Evolutionary conservation across 768 basidiomycete species (phyloP), one percentile per base, ranked within the genome.

Genomic region (Baorangia bicolor): DNA sequence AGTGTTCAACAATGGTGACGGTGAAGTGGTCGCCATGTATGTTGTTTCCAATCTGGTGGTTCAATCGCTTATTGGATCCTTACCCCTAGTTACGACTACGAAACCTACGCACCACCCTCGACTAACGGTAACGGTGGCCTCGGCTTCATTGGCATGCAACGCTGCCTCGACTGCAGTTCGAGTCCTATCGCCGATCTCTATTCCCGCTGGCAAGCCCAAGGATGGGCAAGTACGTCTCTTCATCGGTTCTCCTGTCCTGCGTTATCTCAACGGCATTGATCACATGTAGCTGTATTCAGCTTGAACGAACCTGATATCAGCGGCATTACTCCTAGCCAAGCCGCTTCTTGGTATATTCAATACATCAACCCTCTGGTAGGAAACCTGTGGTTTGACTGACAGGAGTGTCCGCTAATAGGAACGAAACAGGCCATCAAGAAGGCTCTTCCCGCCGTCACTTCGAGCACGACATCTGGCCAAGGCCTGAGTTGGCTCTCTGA

Each of bases 61-160:
- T 41, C 27, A 3, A 20, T 41, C 7, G 13, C 20, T 58, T 27
- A 43, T 35, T 14, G 11, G 2, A 47, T n/a, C 2, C 37, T 43
- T 28, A 3, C 25, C 41, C 10, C 10, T 38, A 75, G 74, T 42
- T 75, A 76, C 49, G 74, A 75, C 55, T 75, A 67, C 35, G 74
- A 76, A 51, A 76, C 75, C 16, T 70, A 66, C 38, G 34, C 56
- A 10, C 74, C 74, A 6, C 61, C 68, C 5, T 74, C 74, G 31
- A 66, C 65, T 13, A 73, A 73, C 40, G 75, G 74, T 1, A 61
- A 59, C 6, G 74, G 74, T 2, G 74, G 75, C 9, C 70, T 75
- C 12, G 65, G 63, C 5, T 75, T 76, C 59, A 73, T 75, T 6
- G 74, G 74, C 12, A 76, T 68, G 74, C 75, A 75, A 50, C 73